Percentiles rank a stretch among this genome's conserved stretches.
Evolutionary conservation across 2,329 filamentous ascomycete species (phyloP).

Genomic region (Colletotrichum aenigma): DNA sequence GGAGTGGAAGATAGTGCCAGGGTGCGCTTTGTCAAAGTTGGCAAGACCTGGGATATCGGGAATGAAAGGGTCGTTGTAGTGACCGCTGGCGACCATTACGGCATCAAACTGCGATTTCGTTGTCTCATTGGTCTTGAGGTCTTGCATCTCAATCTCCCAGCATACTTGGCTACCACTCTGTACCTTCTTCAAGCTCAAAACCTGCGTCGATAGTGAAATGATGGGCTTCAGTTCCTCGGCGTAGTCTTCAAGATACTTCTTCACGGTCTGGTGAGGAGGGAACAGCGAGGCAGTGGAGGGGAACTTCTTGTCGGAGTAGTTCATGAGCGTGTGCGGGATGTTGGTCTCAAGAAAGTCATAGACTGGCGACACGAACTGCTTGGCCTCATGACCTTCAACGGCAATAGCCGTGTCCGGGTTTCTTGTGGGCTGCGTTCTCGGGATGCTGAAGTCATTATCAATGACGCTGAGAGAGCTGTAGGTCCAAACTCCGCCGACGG

Average conservation of each 20-base stretch:
- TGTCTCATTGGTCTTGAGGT: conserved; percentile 29
- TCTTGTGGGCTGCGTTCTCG: conserved; percentile 31
- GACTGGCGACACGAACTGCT: conserved; percentile 70
- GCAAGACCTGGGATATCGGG: conserved; percentile 60
- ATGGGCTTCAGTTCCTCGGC: conserved; percentile 61
- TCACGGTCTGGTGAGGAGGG: conserved; percentile 66
- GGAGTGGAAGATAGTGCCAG: conserved; percentile 62
- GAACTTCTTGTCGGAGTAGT: conserved; percentile 67
- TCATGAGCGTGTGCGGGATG: conserved; percentile 75
- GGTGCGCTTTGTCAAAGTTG: conserved; percentile 54
- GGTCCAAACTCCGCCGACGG: conserved; percentile 75
- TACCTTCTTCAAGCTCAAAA: conserved; percentile 47
- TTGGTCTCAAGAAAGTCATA: conserved; percentile 75
- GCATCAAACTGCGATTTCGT: conserved; percentile 57
- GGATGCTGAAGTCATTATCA: conserved; percentile 24
- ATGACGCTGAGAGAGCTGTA: conserved; percentile 46
- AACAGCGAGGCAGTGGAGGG: conserved; percentile 65
- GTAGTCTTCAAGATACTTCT: conserved; percentile 69
- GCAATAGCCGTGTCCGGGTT: conserved; percentile 47
- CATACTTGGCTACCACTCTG: conserved; percentile 31
- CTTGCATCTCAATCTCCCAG: conserved; percentile 49
- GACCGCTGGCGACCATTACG: conserved; percentile 65
- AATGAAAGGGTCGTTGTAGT: conserved; percentile 65
- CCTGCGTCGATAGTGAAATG: conserved; percentile 67
- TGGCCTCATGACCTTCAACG: conserved; percentile 27